These are phyloP conservation scores for Penicillium concentricum DNA, from an alignment of 2,329 filamentous ascomycete genomes.

Conservation along the genomic window DNA sequence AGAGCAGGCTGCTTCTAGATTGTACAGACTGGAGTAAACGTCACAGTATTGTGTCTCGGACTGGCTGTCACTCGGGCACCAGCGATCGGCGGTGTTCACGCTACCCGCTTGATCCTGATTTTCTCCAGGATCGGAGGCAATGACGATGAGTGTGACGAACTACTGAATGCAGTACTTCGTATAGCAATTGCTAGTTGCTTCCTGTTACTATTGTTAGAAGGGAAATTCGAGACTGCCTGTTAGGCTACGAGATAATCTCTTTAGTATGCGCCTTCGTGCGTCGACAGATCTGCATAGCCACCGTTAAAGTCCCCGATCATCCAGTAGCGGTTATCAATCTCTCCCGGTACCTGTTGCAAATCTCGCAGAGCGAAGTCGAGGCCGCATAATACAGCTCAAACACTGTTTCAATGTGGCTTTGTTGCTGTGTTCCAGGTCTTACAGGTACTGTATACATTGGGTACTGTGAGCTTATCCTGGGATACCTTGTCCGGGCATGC, in stretches of 20 bases:
- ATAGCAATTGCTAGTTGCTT: background rate
- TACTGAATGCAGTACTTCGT: background rate
- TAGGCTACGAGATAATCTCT: slow-evolving; percentile 6
- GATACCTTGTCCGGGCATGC: slow-evolving; percentile 1
- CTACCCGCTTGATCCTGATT: background rate
- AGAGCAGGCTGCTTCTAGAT: background rate
- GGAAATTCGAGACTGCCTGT: slow-evolving; percentile 1
- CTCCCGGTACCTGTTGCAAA: background rate
- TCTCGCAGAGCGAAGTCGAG: background rate
- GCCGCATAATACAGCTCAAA: background rate
- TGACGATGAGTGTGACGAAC: background rate
- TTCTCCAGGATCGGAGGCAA: background rate
- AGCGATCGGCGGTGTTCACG: background rate
- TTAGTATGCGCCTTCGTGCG: background rate
- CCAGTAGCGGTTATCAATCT: background rate
- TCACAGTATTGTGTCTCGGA: background rate
- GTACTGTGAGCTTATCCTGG: background rate
- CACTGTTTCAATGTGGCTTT: background rate
- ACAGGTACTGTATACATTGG: slow-evolving; percentile 1
- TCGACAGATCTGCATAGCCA: slow-evolving; percentile 10
- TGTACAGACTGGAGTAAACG: background rate
- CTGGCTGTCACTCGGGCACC: slow-evolving; percentile 1
- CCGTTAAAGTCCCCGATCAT: slow-evolving; percentile 1
- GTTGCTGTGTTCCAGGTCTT: background rate
- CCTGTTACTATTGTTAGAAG: slow-evolving; percentile 4